Evolutionary conservation across 495 filamentous ascomycete species (phyloP).

Genomic region (Daldinia childiae): DNA sequence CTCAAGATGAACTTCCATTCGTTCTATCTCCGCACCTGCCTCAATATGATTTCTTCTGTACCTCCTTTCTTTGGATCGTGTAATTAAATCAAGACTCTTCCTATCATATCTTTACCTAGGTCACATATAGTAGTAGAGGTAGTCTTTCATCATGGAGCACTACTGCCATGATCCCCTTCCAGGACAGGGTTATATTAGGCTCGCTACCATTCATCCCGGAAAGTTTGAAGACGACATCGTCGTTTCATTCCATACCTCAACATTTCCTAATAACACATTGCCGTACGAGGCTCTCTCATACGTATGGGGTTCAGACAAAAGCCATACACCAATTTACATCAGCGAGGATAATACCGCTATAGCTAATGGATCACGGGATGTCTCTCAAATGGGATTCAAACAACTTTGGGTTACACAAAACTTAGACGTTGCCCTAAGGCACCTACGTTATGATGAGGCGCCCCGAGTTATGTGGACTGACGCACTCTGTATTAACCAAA

Average conservation of each 20-base stretch:
- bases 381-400: neutral
- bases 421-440: conserved; percentile 8
- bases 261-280: neutral
- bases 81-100: neutral
- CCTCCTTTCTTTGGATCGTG: neutral
- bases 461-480: conserved; percentile 23
- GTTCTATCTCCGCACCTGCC: neutral
- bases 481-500: conserved; percentile 26
- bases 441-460: conserved; percentile 13
- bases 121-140: neutral
- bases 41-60: neutral
- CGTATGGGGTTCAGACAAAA: conserved; percentile 9
- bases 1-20: neutral
- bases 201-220: conserved; percentile 15
- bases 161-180: conserved; percentile 13
- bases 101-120: neutral
- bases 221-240: conserved; percentile 5
- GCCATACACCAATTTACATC: conserved; percentile 3
- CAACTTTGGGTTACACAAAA: neutral
- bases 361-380: neutral
- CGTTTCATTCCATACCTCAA: conserved; percentile 10
- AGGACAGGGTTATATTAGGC: conserved; percentile 17
- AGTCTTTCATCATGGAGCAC: neutral
- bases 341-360: neutral
- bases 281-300: conserved; percentile 31